Conservation (phyloP, 129 eudicot species). For the Dittrichia graveolens region DNA sequence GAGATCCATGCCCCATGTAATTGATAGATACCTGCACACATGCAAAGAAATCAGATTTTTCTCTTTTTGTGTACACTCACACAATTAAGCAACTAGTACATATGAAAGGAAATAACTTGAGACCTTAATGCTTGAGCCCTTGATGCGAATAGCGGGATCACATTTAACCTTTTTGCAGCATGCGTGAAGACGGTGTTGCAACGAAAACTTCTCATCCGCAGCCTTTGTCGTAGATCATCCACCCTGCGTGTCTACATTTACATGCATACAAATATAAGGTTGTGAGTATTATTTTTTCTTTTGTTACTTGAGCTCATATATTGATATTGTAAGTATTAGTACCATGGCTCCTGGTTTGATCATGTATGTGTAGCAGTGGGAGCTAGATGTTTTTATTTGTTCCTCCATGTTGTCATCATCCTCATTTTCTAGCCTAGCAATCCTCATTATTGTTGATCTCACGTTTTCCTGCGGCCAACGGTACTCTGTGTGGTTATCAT, state of each 20-base stretch:
- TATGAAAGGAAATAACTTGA: constrained; percentile 8
- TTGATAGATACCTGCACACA: constrained; percentile 64
- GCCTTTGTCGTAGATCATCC: constrained; percentile 69
- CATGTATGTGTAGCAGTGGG: constrained; percentile 67
- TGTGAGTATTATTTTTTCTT: neutral
- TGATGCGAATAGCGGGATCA: constrained; percentile 76
- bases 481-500: constrained; percentile 62
- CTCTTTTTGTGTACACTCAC: constrained; percentile 8
- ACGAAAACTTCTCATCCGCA: constrained; percentile 76
- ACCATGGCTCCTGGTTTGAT: constrained; percentile 73
- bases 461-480: constrained; percentile 78
- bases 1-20: constrained; percentile 71
- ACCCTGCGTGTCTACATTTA: constrained; percentile 50
- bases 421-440: constrained; percentile 47
- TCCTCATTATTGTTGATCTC: constrained; percentile 56
- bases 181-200: constrained; percentile 74
- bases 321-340: neutral
- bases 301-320: constrained; percentile 3
- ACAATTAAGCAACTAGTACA: neutral
- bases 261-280: neutral
- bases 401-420: constrained; percentile 49
- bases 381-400: constrained; percentile 46
- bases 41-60: constrained; percentile 7
- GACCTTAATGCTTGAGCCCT: constrained; percentile 80
- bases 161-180: constrained; percentile 57